Percentiles rank a stretch among this genome's conserved stretches.
Evolutionary conservation across 768 basidiomycete genomes (phyloP).

Genomic region (Suillus occidentalis): DNA sequence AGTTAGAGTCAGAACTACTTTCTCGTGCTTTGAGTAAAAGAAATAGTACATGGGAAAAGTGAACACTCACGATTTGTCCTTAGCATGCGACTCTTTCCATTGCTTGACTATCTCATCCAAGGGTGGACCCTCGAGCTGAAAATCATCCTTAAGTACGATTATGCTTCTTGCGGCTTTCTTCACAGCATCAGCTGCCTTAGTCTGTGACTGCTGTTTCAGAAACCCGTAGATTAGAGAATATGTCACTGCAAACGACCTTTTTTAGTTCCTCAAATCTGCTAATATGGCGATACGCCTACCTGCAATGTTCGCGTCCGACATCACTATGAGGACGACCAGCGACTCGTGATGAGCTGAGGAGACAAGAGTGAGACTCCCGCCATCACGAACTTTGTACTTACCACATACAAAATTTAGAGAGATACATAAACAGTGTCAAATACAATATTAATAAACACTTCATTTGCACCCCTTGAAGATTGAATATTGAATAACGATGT

Average conservation of each 20-base stretch:
- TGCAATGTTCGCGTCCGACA: constrained; percentile 52
- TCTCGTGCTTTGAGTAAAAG: constrained; percentile 9
- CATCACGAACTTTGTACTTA: not conserved
- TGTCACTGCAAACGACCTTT: constrained; percentile 46
- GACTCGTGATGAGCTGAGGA: not conserved
- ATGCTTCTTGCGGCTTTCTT: constrained; percentile 70
- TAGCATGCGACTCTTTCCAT: constrained; percentile 50
- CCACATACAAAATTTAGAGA: constrained; percentile 1
- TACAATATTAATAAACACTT: not conserved
- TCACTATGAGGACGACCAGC: constrained; percentile 8
- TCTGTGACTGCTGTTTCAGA: constrained; percentile 61
- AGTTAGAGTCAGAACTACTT: constrained; percentile 16
- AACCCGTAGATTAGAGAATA: constrained; percentile 79
- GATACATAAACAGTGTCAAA: constrained; percentile 3
- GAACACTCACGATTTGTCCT: constrained; percentile 27
- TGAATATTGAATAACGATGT: not conserved
- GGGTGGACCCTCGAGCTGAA: constrained; percentile 46
- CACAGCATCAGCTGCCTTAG: constrained; percentile 70
- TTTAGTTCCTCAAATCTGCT: not conserved
- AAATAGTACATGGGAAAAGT: not conserved
- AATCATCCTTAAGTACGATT: constrained; percentile 58
- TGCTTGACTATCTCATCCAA: constrained; percentile 65
- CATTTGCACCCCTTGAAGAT: not conserved
- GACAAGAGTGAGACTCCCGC: not conserved
- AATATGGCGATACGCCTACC: constrained; percentile 37